These are phyloP conservation scores for Aureobasidium subglaciale DNA, from an alignment of 2,329 filamentous ascomycete genomes.

Conservation along the genomic window DNA sequence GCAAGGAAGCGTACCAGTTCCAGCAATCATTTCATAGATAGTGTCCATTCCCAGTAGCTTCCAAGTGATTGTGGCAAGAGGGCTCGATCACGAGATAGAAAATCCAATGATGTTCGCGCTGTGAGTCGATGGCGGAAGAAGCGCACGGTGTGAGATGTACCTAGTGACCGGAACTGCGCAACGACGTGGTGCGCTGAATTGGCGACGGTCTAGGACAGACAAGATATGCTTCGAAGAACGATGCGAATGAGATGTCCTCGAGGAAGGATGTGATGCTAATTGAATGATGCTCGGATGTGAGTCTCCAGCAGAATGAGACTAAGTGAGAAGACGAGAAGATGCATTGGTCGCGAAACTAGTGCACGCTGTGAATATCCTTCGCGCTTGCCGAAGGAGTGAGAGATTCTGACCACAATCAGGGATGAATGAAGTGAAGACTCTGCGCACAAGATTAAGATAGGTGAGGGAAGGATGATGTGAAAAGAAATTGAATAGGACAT, in stretches of 20 bases:
- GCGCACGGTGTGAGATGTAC: no score
- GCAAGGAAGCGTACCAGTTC: neutral
- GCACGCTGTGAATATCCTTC: neutral
- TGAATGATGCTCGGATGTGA: neutral
- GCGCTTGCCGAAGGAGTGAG: neutral
- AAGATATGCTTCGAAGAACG: neutral
- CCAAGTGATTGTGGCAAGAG: no score
- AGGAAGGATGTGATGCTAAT: neutral
- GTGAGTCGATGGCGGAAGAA: no score
- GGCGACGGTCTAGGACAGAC: neutral
- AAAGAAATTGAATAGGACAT: neutral
- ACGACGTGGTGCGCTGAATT: neutral
- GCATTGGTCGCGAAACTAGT: neutral
- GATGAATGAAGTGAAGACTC: neutral
- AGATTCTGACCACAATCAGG: neutral
- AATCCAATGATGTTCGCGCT: no score
- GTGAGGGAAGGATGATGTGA: neutral
- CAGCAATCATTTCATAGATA: conserved; percentile 10
- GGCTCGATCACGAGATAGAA: no score
- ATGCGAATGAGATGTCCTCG: neutral
- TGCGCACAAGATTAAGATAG: neutral
- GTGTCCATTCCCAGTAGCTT: neutral
- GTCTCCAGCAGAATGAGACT: neutral
- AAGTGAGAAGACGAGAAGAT: neutral
- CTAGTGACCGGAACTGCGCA: neutral